Percentiles rank a stretch among this genome's conserved stretches.
Evolutionary conservation across 140 eudicot species (phyloP).

Genomic region (Flaveria floridana): DNA sequence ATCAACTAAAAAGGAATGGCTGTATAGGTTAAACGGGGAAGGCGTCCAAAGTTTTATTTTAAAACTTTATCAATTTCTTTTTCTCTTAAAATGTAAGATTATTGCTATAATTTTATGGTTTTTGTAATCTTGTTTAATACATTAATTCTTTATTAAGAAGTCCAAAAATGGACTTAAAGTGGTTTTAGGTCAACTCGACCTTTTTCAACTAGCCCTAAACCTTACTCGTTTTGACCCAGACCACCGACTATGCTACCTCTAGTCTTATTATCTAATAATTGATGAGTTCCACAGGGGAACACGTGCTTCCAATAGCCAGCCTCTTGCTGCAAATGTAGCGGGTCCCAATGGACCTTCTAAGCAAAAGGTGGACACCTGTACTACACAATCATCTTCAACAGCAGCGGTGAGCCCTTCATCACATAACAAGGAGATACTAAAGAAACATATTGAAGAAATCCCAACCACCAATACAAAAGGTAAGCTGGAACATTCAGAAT

Average conservation of each 20-base stretch:
- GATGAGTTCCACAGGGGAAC: conserved; percentile 62
- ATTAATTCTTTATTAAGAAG: not conserved
- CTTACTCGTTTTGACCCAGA: not conserved
- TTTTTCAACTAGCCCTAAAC: not conserved
- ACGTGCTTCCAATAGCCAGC: conserved; percentile 59
- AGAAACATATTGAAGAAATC: conserved; percentile 48
- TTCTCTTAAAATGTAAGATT: not conserved
- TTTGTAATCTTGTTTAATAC: not conserved
- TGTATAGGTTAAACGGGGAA: not conserved
- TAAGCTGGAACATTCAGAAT: conserved; percentile 44
- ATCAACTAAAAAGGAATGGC: not conserved
- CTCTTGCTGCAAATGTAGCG: conserved; percentile 40
- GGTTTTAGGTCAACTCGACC: conserved; percentile 2
- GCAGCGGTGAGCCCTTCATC: conserved; percentile 43
- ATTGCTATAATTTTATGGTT: not conserved
- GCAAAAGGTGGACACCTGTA: conserved; percentile 49
- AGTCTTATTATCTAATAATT: conserved; percentile 23
- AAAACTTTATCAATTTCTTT: not conserved
- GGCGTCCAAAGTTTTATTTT: not conserved
- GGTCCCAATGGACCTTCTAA: conserved; percentile 53
- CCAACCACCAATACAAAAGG: conserved; percentile 28
- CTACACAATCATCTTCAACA: conserved; percentile 42
- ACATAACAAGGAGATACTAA: conserved; percentile 39
- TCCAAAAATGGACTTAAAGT: not conserved
- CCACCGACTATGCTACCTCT: conserved; percentile 4